phyloP scores from a whole-genome alignment of 2,329 filamentous ascomycete species.

The Aspergillus fructus region DNA sequence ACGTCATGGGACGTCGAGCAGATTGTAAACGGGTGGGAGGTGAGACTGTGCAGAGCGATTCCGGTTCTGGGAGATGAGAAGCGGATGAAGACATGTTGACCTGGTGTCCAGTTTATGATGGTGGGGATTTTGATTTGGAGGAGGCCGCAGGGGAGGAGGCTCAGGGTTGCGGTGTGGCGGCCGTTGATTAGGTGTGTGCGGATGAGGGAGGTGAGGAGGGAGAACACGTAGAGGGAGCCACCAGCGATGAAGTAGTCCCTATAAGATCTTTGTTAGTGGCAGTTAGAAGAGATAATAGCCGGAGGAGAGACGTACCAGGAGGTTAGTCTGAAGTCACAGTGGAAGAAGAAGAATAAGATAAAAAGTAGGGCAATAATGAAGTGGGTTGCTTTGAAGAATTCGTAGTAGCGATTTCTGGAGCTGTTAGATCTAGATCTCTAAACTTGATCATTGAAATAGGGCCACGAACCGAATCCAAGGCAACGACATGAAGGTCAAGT shows the following conservation, averaged over 20 bases:
- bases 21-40: constrained; percentile 57
- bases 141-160: constrained; percentile 39
- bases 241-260: constrained; percentile 63
- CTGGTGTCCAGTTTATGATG: constrained; percentile 49
- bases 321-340: constrained; percentile 56
- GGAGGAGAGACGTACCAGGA: constrained; percentile 45
- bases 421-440: not conserved
- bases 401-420: constrained; percentile 54
- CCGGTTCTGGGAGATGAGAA: constrained; percentile 34
- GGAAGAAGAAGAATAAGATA: constrained; percentile 60
- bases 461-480: constrained; percentile 48
- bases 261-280: not conserved
- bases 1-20: constrained; percentile 46
- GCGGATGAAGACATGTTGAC: constrained; percentile 58
- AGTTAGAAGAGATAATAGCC: not conserved
- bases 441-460: not conserved
- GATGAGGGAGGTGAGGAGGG: constrained; percentile 47
- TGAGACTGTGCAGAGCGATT: constrained; percentile 44
- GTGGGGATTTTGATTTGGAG: constrained; percentile 48
- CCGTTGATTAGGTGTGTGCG: constrained; percentile 53
- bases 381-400: constrained; percentile 62
- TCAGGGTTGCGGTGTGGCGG: constrained; percentile 45
- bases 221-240: constrained; percentile 52
- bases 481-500: constrained; percentile 56
- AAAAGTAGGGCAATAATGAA: constrained; percentile 55